phyloP scores from a whole-genome alignment of 768 basidiomycete species.

The Paxillus involutus region DNA sequence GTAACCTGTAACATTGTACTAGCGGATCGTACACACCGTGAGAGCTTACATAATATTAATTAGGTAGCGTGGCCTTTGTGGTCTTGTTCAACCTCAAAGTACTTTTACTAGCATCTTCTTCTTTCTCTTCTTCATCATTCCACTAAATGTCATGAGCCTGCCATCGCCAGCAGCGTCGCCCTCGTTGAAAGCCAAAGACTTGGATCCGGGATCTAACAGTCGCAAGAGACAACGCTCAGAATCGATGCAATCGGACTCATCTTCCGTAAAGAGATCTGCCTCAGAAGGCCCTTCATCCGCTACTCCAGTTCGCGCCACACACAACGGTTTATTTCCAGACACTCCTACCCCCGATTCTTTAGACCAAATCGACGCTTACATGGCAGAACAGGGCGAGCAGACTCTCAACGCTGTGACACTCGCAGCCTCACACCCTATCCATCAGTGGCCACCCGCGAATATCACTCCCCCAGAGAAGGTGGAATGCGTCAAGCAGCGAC shows the following conservation, averaged over 20 bases:
- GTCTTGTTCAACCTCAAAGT: background rate
- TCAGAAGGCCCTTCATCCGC: slow-evolving; percentile 62
- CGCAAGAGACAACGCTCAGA: slow-evolving; percentile 75
- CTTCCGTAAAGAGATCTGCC: slow-evolving; percentile 77
- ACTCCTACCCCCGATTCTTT: slow-evolving; percentile 42
- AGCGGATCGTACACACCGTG: too few species aligned
- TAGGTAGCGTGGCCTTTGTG: background rate
- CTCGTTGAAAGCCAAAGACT: slow-evolving; percentile 39
- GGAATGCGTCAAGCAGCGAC: slow-evolving; percentile 47
- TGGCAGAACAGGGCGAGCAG: slow-evolving; percentile 56
- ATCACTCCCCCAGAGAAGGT: slow-evolving; percentile 47
- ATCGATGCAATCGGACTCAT: slow-evolving; percentile 74
- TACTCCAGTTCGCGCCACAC: slow-evolving; percentile 25
- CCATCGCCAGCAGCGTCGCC: slow-evolving; percentile 44
- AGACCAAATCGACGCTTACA: slow-evolving; percentile 68
- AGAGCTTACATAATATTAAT: too few species aligned
- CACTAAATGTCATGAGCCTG: slow-evolving; percentile 44
- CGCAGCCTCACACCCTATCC: slow-evolving; percentile 27
- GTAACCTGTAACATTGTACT: too few species aligned
- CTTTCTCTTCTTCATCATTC: background rate
- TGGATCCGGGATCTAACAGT: slow-evolving; percentile 29
- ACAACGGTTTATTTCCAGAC: slow-evolving; percentile 20
- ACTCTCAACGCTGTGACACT: slow-evolving; percentile 15
- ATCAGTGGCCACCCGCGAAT: slow-evolving; percentile 20
- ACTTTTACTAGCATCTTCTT: slow-evolving; percentile 12